Base-by-base conservation (phyloP, 2,329 filamentous ascomycete genomes). In the Stylonectria norvegica region DNA sequence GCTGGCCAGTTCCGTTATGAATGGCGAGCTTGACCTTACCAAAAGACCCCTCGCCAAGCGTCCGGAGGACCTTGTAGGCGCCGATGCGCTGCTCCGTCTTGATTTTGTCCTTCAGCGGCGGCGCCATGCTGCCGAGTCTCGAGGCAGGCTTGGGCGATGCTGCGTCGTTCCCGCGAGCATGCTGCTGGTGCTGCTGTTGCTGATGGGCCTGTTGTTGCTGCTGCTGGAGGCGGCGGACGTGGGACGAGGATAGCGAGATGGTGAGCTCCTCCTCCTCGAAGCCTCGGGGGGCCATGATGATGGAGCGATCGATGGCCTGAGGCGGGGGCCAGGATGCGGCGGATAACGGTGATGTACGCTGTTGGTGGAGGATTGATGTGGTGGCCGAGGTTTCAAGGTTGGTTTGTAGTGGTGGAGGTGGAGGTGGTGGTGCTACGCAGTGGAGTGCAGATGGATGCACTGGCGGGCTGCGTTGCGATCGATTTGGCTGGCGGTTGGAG, bases 11-110 rank as follows among this genome's bases (percentile, higher is more conserved):
- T 53, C 89, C 83, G 58, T 89, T 83, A 63, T 98, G 93, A 29
- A 90, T 86, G 16, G 93, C 93, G 56, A 98, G 79, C 74, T 97
- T 97, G 64, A 98, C 93, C 71, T 98, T 98, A 57, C 93, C 93
- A 64, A 98, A 98, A 3, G 90, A 96, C 33, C 93, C 93, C 69
- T 98, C 93, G 41, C 93, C 93, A 11, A 98, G 77, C 12, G 91
- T 96, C 63, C 83, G 85, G 55, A 95, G 76, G 42, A 96, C 84
- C 57, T 86, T 86, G 72, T 98, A 98, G 66, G 90, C 87, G 52
- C 89, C 89, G 59, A 97, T 82, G 52, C 91, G 83, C 71, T 91
- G 86, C 70, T 86, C 88, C 49, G 82, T 79, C 69, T 78, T 83
- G 70, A 65, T 62, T 60, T 70, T 73, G 42, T 76, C 63, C 45